These are phyloP conservation scores for Takashimella koratensis DNA, from an alignment of 1,284 basidiomycete species.

Conservation along the genomic window DNA sequence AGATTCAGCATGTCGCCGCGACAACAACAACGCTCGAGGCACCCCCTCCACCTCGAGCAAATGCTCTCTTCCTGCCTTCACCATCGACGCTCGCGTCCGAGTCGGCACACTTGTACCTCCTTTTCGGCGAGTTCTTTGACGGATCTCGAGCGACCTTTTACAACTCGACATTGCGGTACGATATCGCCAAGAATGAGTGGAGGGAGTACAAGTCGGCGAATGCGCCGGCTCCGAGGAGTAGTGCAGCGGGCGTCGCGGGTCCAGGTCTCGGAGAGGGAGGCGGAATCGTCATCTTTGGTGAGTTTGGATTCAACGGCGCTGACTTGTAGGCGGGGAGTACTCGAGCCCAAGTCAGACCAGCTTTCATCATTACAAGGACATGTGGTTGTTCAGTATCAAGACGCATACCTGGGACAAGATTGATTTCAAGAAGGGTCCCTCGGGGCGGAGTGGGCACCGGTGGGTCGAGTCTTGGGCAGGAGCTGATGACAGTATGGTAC, in stretches of 20 bases:
- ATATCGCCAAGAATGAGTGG: constrained; percentile 67
- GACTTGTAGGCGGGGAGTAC: constrained; percentile 67
- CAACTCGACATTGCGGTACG: constrained; percentile 17
- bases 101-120: constrained; percentile 73
- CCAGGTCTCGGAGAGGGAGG: constrained; percentile 63
- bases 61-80: constrained; percentile 72
- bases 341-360: constrained; percentile 79
- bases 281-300: constrained; percentile 78
- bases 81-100: constrained; percentile 52
- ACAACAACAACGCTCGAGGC: constrained; percentile 38
- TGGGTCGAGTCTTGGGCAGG: constrained; percentile 37
- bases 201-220: constrained; percentile 74
- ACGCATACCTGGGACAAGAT: constrained; percentile 81
- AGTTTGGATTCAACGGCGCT: constrained; percentile 17
- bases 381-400: constrained; percentile 46
- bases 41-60: constrained; percentile 73
- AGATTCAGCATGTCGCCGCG: constrained; percentile 69
- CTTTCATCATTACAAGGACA: constrained; percentile 87
- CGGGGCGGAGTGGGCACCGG: constrained; percentile 79
- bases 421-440: constrained; percentile 77
- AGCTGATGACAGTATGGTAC: constrained; percentile 63
- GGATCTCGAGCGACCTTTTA: constrained; percentile 61
- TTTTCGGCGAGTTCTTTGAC: constrained; percentile 73
- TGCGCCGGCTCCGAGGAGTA: constrained; percentile 77
- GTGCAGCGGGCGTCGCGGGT: constrained; percentile 71